Conservation (phyloP, 257 asterid species). For the Perilla frutescens region DNA sequence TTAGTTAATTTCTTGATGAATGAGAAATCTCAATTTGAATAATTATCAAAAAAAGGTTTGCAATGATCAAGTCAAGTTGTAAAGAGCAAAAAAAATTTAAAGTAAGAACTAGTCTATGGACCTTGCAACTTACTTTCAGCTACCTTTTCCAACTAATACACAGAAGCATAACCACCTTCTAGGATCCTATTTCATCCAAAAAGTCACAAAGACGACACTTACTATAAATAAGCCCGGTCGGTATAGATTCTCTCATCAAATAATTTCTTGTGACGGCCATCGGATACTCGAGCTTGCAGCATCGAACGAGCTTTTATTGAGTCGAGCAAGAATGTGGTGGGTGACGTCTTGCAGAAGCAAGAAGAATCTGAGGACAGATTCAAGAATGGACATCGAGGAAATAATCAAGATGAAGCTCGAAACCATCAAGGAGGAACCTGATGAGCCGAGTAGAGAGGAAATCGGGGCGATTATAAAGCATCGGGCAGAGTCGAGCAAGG, state of each 20-base stretch:
- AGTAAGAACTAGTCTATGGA: conserved; percentile 32
- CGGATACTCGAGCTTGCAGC: too few species aligned
- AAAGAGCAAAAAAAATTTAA: conserved; percentile 39
- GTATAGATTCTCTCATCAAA: background rate
- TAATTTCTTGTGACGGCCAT: too few species aligned
- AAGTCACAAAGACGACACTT: background rate
- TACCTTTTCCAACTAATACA: conserved; percentile 46
- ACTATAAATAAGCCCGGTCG: background rate
- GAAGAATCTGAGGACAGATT: conserved; percentile 46
- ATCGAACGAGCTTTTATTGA: conserved; percentile 12
- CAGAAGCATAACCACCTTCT: conserved; percentile 16
- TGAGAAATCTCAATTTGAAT: background rate
- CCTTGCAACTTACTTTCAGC: conserved; percentile 22
- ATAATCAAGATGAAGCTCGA: conserved; percentile 80
- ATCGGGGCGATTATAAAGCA: conserved; percentile 33
- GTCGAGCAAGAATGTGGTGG: conserved; percentile 58
- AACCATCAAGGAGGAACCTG: conserved; percentile 68
- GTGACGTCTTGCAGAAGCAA: conserved; percentile 46
- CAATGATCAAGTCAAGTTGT: conserved; percentile 50
- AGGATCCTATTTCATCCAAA: background rate
- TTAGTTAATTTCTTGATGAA: conserved; percentile 23
- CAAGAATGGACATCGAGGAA: conserved; percentile 64
- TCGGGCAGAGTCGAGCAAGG: conserved; percentile 30
- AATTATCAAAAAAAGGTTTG: conserved; percentile 23
- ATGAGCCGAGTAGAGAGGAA: conserved; percentile 36